These are phyloP conservation scores for Volvariella surrecta DNA, from an alignment of 1,284 basidiomycete species.

Conservation along the genomic window DNA sequence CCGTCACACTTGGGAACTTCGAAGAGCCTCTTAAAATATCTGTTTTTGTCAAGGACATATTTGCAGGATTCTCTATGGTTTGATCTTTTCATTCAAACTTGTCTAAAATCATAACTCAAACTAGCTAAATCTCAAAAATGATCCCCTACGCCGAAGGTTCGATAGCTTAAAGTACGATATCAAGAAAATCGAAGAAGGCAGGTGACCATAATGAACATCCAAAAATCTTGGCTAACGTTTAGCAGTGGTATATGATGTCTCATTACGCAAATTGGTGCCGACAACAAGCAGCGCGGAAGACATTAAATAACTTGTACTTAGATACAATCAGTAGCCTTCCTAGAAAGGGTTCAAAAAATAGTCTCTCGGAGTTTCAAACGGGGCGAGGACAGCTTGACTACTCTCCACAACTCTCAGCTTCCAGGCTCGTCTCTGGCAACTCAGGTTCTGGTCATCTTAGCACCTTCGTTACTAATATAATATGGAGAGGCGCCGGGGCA, in stretches of 20 bases:
- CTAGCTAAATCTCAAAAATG: constrained; percentile 87
- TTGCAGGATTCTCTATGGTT: constrained; percentile 78
- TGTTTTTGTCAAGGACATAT: constrained; percentile 75
- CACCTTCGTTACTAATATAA: neutral
- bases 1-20: constrained; percentile 77
- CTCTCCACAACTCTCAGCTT: neutral
- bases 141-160: constrained; percentile 67
- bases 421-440: too few species aligned
- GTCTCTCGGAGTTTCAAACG: constrained; percentile 1
- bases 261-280: constrained; percentile 54
- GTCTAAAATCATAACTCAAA: constrained; percentile 5
- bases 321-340: too few species aligned
- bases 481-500: constrained; percentile 49
- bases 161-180: constrained; percentile 83
- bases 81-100: constrained; percentile 1
- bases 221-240: constrained; percentile 6
- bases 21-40: constrained; percentile 76
- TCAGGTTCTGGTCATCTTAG: too few species aligned
- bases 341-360: too few species aligned
- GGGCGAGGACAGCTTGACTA: neutral
- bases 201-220: too few species aligned
- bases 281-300: constrained; percentile 5
- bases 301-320: too few species aligned
- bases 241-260: constrained; percentile 79
- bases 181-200: constrained; percentile 86